These are phyloP conservation scores for Cytospora mali DNA, from an alignment of 2,329 filamentous ascomycete species.

Conservation along the genomic window DNA sequence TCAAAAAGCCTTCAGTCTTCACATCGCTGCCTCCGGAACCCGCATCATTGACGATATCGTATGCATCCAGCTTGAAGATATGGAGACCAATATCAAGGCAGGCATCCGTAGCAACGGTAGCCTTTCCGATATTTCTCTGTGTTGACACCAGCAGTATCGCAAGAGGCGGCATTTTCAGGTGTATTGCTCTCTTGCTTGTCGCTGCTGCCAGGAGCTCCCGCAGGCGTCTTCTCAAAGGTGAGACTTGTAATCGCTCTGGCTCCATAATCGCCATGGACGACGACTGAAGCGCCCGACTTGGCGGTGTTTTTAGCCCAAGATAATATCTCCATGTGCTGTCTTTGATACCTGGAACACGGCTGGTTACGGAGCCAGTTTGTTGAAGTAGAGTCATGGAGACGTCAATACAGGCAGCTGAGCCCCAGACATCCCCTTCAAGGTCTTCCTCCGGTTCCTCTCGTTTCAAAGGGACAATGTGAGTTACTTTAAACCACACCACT, in stretches of 20 bases:
- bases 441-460: constrained; percentile 59
- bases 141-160: constrained; percentile 88
- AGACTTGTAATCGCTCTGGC: constrained; percentile 53
- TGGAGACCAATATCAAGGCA: constrained; percentile 90
- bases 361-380: constrained; percentile 84
- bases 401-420: constrained; percentile 83
- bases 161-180: constrained; percentile 83
- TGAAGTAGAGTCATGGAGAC: constrained; percentile 85
- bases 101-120: constrained; percentile 73
- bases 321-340: constrained; percentile 89
- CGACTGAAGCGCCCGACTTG: constrained; percentile 49
- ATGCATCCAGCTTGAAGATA: constrained; percentile 84
- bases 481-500: constrained; percentile 92
- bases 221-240: constrained; percentile 69
- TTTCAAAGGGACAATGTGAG: constrained; percentile 65
- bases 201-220: constrained; percentile 85
- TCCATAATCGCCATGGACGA: constrained; percentile 47
- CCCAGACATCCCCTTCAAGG: constrained; percentile 74
- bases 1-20: constrained; percentile 89
- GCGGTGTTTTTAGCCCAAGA: constrained; percentile 71
- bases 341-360: constrained; percentile 74
- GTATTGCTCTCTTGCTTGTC: constrained; percentile 83
- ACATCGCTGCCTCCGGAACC: constrained; percentile 85
- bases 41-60: constrained; percentile 92
- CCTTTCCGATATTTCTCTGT: constrained; percentile 90